phyloP scores from a whole-genome alignment of 331 rosid genomes.

The Telfairia occidentalis region DNA sequence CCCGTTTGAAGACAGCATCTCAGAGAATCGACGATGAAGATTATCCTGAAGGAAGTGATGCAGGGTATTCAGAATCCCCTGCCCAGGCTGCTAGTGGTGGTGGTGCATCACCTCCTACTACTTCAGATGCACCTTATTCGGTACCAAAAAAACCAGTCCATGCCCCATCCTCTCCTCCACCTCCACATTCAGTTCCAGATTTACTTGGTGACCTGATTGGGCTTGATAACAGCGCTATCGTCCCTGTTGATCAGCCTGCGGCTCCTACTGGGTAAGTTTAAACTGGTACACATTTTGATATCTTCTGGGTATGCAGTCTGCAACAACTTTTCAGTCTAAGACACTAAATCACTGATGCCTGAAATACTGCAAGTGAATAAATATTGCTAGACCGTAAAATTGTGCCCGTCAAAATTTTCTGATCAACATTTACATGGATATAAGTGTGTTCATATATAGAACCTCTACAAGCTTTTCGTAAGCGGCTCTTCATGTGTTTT shows the following conservation, averaged over 20 bases:
- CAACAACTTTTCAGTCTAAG: not conserved
- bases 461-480: constrained; percentile 3
- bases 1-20: constrained; percentile 61
- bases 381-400: too few relatives aligned
- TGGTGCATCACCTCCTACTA: constrained; percentile 52
- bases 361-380: constrained; percentile 4
- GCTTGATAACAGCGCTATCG: constrained; percentile 69
- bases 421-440: not conserved
- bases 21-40: constrained; percentile 83
- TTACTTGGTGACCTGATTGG: constrained; percentile 95
- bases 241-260: constrained; percentile 68
- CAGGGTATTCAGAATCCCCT: constrained; percentile 68
- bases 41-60: constrained; percentile 71
- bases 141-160: constrained; percentile 39
- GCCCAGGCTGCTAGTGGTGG: constrained; percentile 47
- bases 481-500: constrained; percentile 19
- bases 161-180: constrained; percentile 31
- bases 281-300: not conserved
- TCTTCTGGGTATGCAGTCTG: not conserved
- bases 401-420: not conserved
- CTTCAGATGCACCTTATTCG: constrained; percentile 35
- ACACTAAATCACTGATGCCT: not conserved
- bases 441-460: not conserved
- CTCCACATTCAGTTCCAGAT: constrained; percentile 72
- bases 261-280: constrained; percentile 65